phyloP scores from a whole-genome alignment of 768 basidiomycete species.

The Tricholoma matsutake region DNA sequence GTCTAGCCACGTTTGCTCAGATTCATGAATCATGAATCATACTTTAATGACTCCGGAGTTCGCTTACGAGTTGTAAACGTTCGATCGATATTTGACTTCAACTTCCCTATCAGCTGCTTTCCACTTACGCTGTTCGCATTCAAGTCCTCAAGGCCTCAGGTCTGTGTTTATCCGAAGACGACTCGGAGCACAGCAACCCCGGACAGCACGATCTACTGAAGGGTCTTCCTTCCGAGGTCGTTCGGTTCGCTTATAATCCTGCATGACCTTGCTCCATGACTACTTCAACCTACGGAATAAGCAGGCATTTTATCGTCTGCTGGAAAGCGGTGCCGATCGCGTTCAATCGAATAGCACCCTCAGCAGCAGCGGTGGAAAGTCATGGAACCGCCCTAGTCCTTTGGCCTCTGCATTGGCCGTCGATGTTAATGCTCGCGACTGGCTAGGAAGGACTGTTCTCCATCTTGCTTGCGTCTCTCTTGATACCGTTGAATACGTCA shows the following conservation, averaged over 20 bases:
- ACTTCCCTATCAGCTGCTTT: not conserved
- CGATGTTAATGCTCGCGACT: slow-evolving; percentile 71
- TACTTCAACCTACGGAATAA: slow-evolving; percentile 68
- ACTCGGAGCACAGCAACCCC: slow-evolving; percentile 15
- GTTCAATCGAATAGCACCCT: slow-evolving; percentile 27
- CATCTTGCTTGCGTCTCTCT: slow-evolving; percentile 74
- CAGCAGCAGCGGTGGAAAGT: slow-evolving; percentile 52
- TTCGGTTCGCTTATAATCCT: slow-evolving; percentile 35
- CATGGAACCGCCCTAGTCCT: slow-evolving; percentile 51
- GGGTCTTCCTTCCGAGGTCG: slow-evolving; percentile 36
- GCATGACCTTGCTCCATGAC: slow-evolving; percentile 82
- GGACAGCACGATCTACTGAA: slow-evolving; percentile 26
- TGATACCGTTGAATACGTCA: slow-evolving; percentile 75
- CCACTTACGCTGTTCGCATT: not conserved
- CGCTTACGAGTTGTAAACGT: not conserved
- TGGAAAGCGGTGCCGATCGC: slow-evolving; percentile 48
- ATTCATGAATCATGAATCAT: too few relatives aligned
- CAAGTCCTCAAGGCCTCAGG: not conserved
- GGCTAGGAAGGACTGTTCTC: slow-evolving; percentile 71
- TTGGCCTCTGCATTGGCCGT: slow-evolving; percentile 30
- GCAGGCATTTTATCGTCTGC: slow-evolving; percentile 73
- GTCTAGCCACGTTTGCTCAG: not conserved
- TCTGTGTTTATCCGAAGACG: slow-evolving; percentile 20
- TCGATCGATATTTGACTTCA: not conserved
- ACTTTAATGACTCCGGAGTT: not conserved